Base-by-base conservation (phyloP, 179 eudicot genomes). In the Drosera spatulata region DNA sequence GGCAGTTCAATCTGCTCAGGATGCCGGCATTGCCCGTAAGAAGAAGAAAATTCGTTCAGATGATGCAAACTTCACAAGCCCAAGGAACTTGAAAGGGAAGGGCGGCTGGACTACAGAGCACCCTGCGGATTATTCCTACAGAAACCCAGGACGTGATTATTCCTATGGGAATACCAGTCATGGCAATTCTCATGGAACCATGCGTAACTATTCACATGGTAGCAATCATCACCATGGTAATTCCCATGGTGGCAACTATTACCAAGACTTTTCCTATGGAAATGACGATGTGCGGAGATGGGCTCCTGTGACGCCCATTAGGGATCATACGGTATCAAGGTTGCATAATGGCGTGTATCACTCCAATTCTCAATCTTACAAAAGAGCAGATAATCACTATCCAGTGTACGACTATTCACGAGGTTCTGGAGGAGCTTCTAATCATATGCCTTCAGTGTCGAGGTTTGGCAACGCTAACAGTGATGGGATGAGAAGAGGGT, bases 61-160 rank as follows among this genome's bases (percentile, higher is more conserved):
- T 40, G 72, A 63, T 41, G 77, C 47, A 61, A 65, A 55, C 70
- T 53, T 64, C 50, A 41, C 63, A 70, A 53, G 71, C 80, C 67
- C 78, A 5, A 67, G 69, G 53, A 82, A 68, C 65, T 56, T 76
- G 46, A 89, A 84, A 63, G 57, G 65, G 43, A 82, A 83, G 68
- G 78, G 84, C 53, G 88, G 90, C 55, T 89, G 95, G 91, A 81
- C 53, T 55, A 74, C 80, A 13, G 90, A 86, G 69, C 76, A 90
- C 59, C 76, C 84, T 40, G 70, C 33, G 1, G 33, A 22, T 22
- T 22, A 22, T 22, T 22, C 33, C 33, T 22, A 22, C 33, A 22
- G 33, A 22, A 22, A 22, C 1, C 33, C 33, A 22, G 33, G 33
- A 22, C 33, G 33, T 22, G 33, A 22, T 22, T 22, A 22, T 22